Evolutionary conservation across 768 basidiomycete species (phyloP), one percentile per base, ranked within the genome.

Genomic region (Pleurotus tuber-regium): DNA sequence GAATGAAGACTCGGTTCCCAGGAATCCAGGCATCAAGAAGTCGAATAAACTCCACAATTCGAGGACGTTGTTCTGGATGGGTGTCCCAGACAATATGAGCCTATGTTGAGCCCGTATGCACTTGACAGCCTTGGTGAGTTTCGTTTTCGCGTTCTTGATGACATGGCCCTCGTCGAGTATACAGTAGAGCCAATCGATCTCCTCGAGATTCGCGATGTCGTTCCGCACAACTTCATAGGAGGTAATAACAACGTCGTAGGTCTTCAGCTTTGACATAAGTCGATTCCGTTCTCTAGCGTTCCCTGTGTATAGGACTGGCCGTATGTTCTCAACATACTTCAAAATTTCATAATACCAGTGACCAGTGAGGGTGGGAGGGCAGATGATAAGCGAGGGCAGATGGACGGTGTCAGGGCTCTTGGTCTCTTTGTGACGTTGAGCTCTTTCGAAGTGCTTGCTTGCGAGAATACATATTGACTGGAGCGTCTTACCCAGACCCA

Each of bases 41-140:
- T 99, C 97, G 67, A 99, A 99, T 38, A 99, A 72, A 68, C 92
- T 97, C 97, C 97, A 99, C 2, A 99, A 73, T 65, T 99, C 97
- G 43, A 99, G 75, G 2, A 99, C 94, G 64, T 99, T 98, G 66
- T 99, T 99, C 70, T 99, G 97, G 52, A 99, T 98, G 0, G 97
- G 97, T 4, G 97, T 99, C 30, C 97, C 97, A 0, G 94, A 97
- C 2, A 99, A 75, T 62, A 99, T 90, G 18, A 99, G 76, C 19
- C 97, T 86, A 69, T 99, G 97, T 52, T 94, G 87, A 1, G 96
- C 92, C 50, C 80, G 82, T 39, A 98, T 79, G 52, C 76, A 80
- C 68, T 99, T 99, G 61, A 98, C 91, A 1, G 97, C 94, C 66
- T 94, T 93, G 1, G 96, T 94, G 31, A 99, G 79, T 68, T 98